Evolutionary conservation across 345 rosid species (phyloP).

Genomic region (Salix suchowensis): DNA sequence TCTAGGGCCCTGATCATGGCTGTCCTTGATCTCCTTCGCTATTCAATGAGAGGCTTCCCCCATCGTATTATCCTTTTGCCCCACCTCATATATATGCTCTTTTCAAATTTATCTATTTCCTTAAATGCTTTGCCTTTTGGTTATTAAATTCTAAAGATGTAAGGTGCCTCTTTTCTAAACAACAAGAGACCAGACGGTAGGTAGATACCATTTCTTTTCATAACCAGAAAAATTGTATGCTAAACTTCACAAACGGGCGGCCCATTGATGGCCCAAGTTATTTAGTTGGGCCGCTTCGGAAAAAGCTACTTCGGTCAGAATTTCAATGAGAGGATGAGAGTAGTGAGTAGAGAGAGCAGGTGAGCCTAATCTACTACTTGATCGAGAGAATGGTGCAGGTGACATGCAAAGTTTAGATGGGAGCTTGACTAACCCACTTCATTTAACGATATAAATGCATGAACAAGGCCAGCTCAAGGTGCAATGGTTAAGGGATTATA

Average conservation of each 20-base stretch:
- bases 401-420: conserved; percentile 3
- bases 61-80: neutral
- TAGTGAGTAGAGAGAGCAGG: neutral
- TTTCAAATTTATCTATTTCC: neutral
- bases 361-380: conserved; percentile 6
- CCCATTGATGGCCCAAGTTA: too few species aligned
- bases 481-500: neutral
- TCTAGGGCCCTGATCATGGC: neutral
- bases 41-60: neutral
- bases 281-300: neutral
- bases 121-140: neutral
- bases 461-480: neutral
- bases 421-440: conserved; percentile 6
- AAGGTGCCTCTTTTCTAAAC: neutral
- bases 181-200: neutral
- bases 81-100: neutral
- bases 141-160: neutral
- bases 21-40: neutral
- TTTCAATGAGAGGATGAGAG: too few species aligned
- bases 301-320: neutral
- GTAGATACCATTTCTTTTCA: neutral
- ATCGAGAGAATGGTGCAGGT: conserved; percentile 4
- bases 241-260: neutral
- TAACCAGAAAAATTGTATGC: neutral
- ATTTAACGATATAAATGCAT: neutral